Evolutionary conservation across 1,139 yeast species (phyloP).

Genomic region (Lizanozyma gosingica): DNA sequence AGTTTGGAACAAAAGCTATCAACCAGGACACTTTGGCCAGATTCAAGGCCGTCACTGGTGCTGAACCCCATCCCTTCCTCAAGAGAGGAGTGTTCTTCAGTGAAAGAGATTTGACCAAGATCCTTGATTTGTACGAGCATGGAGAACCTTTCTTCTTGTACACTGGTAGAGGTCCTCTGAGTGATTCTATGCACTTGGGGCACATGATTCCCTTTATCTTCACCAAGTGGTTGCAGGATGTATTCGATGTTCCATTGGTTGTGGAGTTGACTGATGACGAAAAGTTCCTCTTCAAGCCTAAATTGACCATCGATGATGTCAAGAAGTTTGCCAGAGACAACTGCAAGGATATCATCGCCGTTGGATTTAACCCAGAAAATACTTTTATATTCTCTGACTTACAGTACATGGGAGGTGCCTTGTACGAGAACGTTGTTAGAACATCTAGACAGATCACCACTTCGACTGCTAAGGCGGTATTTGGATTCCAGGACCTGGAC

Average conservation of each 20-base stretch:
- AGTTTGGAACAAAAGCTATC: conserved; percentile 80
- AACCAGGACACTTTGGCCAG: conserved; percentile 63
- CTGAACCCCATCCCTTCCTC: conserved; percentile 84
- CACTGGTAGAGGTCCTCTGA: conserved; percentile 97
- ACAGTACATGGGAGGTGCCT: conserved; percentile 86
- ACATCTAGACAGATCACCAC: conserved; percentile 95
- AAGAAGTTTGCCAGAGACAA: conserved; percentile 70
- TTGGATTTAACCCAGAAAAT: conserved; percentile 89
- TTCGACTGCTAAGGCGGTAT: conserved; percentile 94
- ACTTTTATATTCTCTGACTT: conserved; percentile 92
- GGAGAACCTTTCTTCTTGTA: conserved; percentile 93
- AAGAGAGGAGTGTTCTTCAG: conserved; percentile 90
- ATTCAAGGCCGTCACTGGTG: conserved; percentile 78
- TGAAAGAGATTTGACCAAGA: conserved; percentile 76
- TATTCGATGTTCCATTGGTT: conserved; percentile 93
- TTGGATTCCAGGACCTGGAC: conserved; percentile 92
- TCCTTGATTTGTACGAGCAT: conserved; percentile 83
- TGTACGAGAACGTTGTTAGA: conserved; percentile 89
- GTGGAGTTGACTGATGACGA: conserved; percentile 97
- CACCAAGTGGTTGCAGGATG: conserved; percentile 98
- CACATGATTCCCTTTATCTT: conserved; percentile 94
- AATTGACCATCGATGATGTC: conserved; percentile 82
- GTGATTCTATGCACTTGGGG: conserved; percentile 93
- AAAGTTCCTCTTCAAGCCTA: conserved; percentile 88
- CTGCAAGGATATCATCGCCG: conserved; percentile 89